Base-by-base conservation (phyloP, 2,329 filamentous ascomycete species). In the Ophiostoma piceae region DNA sequence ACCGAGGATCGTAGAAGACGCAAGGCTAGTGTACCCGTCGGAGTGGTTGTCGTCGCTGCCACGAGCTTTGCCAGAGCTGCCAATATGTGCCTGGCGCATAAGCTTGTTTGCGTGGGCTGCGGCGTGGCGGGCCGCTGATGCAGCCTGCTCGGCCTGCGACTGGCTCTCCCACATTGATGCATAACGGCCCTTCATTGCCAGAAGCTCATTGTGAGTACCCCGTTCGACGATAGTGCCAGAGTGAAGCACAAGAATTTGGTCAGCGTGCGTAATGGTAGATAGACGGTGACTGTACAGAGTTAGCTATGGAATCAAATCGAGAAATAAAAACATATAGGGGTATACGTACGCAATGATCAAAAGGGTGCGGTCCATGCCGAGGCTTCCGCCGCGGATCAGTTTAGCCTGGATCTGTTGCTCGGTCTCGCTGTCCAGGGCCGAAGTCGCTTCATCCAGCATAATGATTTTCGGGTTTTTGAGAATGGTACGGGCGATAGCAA, bases 111-210 rank as follows among this genome's bases (percentile, higher is more conserved):
- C 80, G 69, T 80, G 81, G 66, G 74, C 75, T 35, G 77, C 81
- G 7, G 81, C 81, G 67, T 79, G 76, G 41, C 80, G 79, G 43
- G 87, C 87, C 76, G 88, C 84, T 70, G 86, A 84, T 2, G 86
- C 87, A 6, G 90, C 91, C 73, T 85, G 85, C 16, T 65, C 62
- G 35, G 62, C 62, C 32, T 65, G 62, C 6, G 62, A 93, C 78
- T 97, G 93, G 79, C 94, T 94, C 73, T 89, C 88, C 93, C 93
- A 97, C 88, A 97, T 94, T 71, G 88, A 89, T 12, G 87, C 86
- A 76, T 97, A 97, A 71, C 88, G 87, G 14, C 92, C 92, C 39
- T 87, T 87, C 66, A 85, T 81, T 1, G 83, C 83, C 5, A 96
- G 82, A 3, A 97, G 84, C 74, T 94, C 88, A 19, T 90, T 85